Evolutionary conservation across 371 early-diverging fungal species (phyloP), one percentile per base, ranked within the genome.

Genomic region (Zychaea mexicana): DNA sequence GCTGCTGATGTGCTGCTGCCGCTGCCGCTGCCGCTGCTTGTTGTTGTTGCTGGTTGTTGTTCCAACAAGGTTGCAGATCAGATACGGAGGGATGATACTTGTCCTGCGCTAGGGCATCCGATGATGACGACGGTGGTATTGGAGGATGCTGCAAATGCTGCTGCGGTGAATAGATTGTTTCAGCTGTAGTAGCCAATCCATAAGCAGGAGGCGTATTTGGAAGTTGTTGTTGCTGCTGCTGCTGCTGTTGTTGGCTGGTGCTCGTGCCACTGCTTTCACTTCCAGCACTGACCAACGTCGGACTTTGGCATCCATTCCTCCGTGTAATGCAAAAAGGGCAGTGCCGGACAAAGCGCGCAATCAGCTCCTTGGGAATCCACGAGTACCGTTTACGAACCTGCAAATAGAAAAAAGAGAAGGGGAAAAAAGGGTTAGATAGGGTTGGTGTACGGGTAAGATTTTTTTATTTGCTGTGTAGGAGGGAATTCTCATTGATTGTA

Each of bases 291-390:
- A 52, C 19, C 28, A 39, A 55, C 19, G 39, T 56, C 28, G 70
- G 74, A 36, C 70, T 70, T 39, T 61, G 63, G 49, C 70, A 61
- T 19, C 77, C 75, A 60, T 75, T 79, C 26, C 80, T 64, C 57
- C 77, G 68, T n/a, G 77, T 71, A 13, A 79, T 75, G 53, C 84
- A 85, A 22, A 81, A 80, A 1, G 86, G 84, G 54, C 86, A 85
- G 38, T 81, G 78, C 42, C 83, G 77, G 26, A 85, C 86, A 67
- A 85, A 85, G 0, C 84, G 78, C 17, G 84, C 86, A 58, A 85
- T 79, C 13, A 85, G 69, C 54, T 85, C 86, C 65, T 85, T 85
- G 7, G 86, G 86, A 19, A 85, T 83, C 86, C 86, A 85, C 2
- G 86, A 85, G 62, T 77, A 85, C 24, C 73, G 67, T 57, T 68